These are phyloP conservation scores for Trichoderma sp. DNA, from an alignment of 2,329 filamentous ascomycete species.

Conservation along the genomic window DNA sequence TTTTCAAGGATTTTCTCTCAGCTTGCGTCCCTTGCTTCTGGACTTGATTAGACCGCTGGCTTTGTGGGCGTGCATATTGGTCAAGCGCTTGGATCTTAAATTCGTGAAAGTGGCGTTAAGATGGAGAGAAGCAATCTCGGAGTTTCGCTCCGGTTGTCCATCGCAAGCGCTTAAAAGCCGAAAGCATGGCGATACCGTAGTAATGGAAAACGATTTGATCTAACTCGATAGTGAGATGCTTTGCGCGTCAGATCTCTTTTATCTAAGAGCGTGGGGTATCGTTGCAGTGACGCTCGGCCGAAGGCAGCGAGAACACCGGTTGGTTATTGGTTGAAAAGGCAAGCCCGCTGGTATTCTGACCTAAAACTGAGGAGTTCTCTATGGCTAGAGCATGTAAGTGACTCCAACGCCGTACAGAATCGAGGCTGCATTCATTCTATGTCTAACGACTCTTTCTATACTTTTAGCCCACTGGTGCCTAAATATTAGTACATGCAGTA, in stretches of 20 bases:
- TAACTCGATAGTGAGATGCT: background rate
- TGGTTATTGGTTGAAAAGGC: background rate
- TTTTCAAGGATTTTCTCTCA: background rate
- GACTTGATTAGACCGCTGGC: too few species aligned
- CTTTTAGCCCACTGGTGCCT: background rate
- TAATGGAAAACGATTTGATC: background rate
- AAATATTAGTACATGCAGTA: background rate
- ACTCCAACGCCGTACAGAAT: background rate
- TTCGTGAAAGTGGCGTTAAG: background rate
- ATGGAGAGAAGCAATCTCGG: background rate
- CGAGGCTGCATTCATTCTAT: background rate
- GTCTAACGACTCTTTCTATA: background rate
- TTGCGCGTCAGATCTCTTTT: background rate
- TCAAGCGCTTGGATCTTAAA: background rate
- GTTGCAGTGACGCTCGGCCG: background rate
- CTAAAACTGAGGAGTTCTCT: too few species aligned
- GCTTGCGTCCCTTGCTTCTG: background rate
- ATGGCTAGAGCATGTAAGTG: background rate
- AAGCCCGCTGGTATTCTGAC: too few species aligned
- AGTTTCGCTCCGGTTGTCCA: background rate
- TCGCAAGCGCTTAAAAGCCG: background rate
- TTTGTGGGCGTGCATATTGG: background rate
- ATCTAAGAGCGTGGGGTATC: background rate
- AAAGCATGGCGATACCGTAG: background rate
- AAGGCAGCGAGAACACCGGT: too few species aligned